phyloP scores from a whole-genome alignment of 805 yeast genomes.

The Hanseniaspora vineae region DNA sequence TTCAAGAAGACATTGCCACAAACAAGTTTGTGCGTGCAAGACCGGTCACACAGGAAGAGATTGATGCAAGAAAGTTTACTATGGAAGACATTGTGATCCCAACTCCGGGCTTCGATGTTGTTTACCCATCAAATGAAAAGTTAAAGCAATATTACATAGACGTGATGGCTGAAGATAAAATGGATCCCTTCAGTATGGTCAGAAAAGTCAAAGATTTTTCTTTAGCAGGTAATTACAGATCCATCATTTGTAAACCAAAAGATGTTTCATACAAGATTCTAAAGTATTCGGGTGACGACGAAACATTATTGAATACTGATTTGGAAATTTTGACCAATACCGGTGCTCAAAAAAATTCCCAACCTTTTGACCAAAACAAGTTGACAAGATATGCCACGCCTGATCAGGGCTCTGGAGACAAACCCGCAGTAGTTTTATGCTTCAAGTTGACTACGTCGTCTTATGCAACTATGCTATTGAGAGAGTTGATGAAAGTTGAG shows the following conservation, averaged over 20 bases:
- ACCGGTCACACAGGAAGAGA: constrained; percentile 63
- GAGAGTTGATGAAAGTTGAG: constrained; percentile 78
- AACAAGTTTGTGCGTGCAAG: constrained; percentile 53
- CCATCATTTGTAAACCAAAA: constrained; percentile 52
- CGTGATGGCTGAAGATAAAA: constrained; percentile 65
- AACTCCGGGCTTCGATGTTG: constrained; percentile 91
- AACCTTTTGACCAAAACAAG: constrained; percentile 19
- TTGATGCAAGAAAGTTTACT: constrained; percentile 40
- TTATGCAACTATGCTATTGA: constrained; percentile 94
- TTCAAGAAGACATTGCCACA: constrained; percentile 59
- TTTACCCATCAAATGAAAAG: constrained; percentile 60
- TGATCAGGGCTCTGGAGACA: constrained; percentile 29
- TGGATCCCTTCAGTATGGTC: constrained; percentile 77
- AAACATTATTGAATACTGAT: constrained; percentile 72
- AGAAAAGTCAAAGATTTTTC: constrained; percentile 82
- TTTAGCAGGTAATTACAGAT: constrained; percentile 80
- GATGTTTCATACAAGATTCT: constrained; percentile 49
- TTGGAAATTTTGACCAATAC: constrained; percentile 36
- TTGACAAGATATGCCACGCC: constrained; percentile 20
- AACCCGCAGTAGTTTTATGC: constrained; percentile 59
- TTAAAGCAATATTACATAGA: constrained; percentile 50
- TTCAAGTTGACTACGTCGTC: constrained; percentile 75
- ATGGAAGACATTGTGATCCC: constrained; percentile 85
- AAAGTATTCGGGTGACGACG: constrained; percentile 48
- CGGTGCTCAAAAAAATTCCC: constrained; percentile 21